Evolutionary conservation across 2,329 filamentous ascomycete species (phyloP), one percentile per base, ranked within the genome.

Genomic region (Catunica adiposa): DNA sequence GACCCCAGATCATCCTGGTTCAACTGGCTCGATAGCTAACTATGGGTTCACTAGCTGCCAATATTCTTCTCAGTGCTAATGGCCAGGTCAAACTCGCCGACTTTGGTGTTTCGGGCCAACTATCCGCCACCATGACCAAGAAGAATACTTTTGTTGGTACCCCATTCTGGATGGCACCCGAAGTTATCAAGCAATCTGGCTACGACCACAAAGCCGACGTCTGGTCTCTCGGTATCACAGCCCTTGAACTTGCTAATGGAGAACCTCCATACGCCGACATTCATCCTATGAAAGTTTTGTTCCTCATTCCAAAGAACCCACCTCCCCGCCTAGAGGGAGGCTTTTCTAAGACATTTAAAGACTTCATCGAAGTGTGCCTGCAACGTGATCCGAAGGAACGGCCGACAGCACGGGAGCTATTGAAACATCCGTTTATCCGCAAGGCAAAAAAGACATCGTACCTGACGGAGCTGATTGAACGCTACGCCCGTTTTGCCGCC

Each of bases 141-240:
- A 97, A 97, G 73, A 97, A 97, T 66, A 97, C 90, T 0, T 98
- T 97, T 67, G 90, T 98, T 31, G 92, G 92, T 34, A 97, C 90
- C 0, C 90, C 92, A 1, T 98, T 97, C 67, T 98, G 92, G 92
- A 98, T 98, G 90, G 90, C 92, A 2, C 90, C 90, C 9, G 90
- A 98, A 70, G 90, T 97, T 56, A 98, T 98, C 68, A 95, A 95
- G 71, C 90, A 98, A 68, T 94, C 89, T 57, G 90, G 90, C 51
- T 96, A 97, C 71, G 90, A 96, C 68, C 88, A 94, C 71, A 96
- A 96, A 71, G 90, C 90, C 47, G 90, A 97, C 66, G 95, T 97
- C 58, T 97, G 90, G 90, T 96, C 90, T 1, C 73, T 96, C 17
- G 90, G 90, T 40, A 96, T 96, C 66, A 96, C 90, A 1, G 89